A percentile compares a stretch with the other conserved stretches of the same genome.
Conservation (phyloP, 345 rosid genomes). For the Trapa incisa region DNA sequence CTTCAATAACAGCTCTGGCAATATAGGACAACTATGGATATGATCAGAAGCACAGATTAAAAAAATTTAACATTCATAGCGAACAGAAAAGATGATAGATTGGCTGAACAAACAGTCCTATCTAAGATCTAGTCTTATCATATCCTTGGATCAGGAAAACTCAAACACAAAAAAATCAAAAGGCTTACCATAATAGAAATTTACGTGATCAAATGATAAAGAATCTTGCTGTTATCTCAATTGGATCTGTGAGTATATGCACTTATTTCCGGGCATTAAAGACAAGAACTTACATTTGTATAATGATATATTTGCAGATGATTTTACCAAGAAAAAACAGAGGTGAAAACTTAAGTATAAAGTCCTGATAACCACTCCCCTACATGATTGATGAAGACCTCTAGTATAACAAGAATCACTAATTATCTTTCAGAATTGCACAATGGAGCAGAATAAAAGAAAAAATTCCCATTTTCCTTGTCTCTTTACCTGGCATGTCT, state of each 20-base stretch:
- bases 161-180: neutral
- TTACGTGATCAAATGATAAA: no score
- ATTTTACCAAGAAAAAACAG: no score
- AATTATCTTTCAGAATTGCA: neutral
- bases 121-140: neutral
- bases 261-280: no score
- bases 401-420: neutral
- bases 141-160: neutral
- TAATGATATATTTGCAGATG: no score
- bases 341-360: no score
- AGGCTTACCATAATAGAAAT: no score
- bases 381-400: neutral
- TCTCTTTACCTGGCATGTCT: no score
- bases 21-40: slow-evolving; percentile 28
- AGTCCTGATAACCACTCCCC: neutral
- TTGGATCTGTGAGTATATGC: no score
- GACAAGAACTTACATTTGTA: no score
- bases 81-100: neutral
- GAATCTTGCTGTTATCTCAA: no score
- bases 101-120: neutral
- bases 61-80: neutral
- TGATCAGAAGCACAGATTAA: neutral
- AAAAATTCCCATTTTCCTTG: neutral
- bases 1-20: slow-evolving; percentile 12
- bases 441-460: neutral